These are phyloP conservation scores for Urtica urens DNA, from an alignment of 306 rosid species.

Conservation along the genomic window DNA sequence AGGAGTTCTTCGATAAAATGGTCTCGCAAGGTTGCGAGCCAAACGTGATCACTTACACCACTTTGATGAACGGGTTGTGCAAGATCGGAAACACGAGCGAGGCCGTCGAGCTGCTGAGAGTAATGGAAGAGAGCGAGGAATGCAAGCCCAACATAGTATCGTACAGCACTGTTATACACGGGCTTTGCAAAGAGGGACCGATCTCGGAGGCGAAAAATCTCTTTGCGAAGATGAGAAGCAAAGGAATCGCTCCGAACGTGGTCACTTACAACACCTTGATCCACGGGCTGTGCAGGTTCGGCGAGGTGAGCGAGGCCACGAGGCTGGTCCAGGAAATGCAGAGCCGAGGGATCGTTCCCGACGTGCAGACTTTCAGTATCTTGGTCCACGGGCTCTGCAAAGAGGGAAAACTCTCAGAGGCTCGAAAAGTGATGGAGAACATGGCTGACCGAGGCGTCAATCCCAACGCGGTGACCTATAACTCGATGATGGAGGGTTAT, in stretches of 20 bases:
- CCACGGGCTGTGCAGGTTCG: slow-evolving; percentile 19
- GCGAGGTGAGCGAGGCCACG: slow-evolving; percentile 19
- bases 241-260: slow-evolving; percentile 22
- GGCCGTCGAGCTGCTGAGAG: slow-evolving; percentile 20
- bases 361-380: slow-evolving; percentile 17
- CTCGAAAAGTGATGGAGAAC: not conserved
- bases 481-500: slow-evolving; percentile 29
- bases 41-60: slow-evolving; percentile 7
- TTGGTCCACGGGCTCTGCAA: not conserved
- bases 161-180: slow-evolving; percentile 22
- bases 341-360: slow-evolving; percentile 10
- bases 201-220: slow-evolving; percentile 17
- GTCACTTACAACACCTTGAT: not conserved
- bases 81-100: slow-evolving; percentile 19
- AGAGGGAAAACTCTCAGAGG: not conserved
- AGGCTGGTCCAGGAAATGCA: slow-evolving; percentile 29
- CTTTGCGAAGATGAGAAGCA: slow-evolving; percentile 10
- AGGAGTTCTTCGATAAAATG: slow-evolving; percentile 10
- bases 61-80: slow-evolving; percentile 29
- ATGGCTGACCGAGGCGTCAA: slow-evolving; percentile 7
- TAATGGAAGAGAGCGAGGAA: slow-evolving; percentile 16
- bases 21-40: slow-evolving; percentile 9
- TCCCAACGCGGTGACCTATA: slow-evolving; percentile 20
- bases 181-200: slow-evolving; percentile 26
- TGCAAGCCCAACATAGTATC: slow-evolving; percentile 15